Evolutionary conservation across 257 asterid species (phyloP).

Genomic region (Salvia splendens): DNA sequence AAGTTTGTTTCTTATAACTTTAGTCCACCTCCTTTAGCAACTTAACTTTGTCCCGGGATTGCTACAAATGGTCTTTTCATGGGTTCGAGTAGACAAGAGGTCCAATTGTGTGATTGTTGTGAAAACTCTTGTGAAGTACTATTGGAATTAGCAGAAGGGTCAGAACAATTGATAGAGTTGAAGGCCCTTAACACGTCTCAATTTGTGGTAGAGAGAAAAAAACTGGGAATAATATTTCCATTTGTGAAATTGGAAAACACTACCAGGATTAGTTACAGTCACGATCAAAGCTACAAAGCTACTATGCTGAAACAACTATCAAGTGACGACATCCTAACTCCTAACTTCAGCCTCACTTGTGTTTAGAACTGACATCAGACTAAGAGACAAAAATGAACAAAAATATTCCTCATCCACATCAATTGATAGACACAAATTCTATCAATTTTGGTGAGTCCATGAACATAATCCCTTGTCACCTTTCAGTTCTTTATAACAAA

Average conservation of each 20-base stretch:
- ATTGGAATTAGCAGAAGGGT: neutral
- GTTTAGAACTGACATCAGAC: neutral
- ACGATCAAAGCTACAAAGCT: neutral
- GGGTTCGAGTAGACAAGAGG: neutral
- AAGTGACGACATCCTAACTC: neutral
- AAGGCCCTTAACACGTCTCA: neutral
- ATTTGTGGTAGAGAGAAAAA: neutral
- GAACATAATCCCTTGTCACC: neutral
- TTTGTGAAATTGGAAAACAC: neutral
- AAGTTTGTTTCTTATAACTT: too few species aligned
- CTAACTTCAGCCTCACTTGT: neutral
- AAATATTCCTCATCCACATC: neutral
- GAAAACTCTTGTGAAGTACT: neutral
- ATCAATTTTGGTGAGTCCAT: neutral
- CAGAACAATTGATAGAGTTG: neutral
- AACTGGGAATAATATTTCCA: neutral
- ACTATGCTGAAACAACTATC: slow-evolving; percentile 1
- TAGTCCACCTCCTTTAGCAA: too few species aligned
- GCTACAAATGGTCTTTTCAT: neutral
- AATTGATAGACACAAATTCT: neutral
- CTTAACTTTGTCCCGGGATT: neutral
- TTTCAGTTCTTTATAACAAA: neutral
- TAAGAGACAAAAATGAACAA: neutral
- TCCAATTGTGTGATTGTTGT: neutral
- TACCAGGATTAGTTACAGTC: neutral